phyloP scores from a whole-genome alignment of 768 basidiomycete genomes.

The Amanita pallidorosea region DNA sequence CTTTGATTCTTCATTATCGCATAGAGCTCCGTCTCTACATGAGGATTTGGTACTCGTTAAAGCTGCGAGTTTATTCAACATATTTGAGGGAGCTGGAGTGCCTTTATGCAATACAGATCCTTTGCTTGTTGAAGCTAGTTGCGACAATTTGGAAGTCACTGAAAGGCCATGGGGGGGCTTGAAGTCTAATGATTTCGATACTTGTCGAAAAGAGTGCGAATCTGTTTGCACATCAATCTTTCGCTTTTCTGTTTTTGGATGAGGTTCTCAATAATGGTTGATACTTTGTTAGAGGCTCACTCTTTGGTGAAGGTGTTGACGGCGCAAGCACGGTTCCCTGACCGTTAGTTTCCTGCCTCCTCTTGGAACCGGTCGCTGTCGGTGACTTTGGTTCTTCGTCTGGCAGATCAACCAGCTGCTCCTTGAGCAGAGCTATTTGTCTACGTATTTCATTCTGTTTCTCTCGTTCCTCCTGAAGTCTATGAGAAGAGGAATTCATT shows the following conservation, averaged over 20 bases:
- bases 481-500: conserved; percentile 49
- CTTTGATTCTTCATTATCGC: neutral
- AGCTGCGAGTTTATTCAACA: conserved; percentile 35
- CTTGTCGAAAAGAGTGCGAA: neutral
- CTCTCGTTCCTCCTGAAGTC: conserved; percentile 23
- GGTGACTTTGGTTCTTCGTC: conserved; percentile 13
- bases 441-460: conserved; percentile 38
- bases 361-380: conserved; percentile 39
- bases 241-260: conserved; percentile 25
- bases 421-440: conserved; percentile 47
- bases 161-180: conserved; percentile 3
- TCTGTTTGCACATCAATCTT: conserved; percentile 23
- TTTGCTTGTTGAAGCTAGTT: conserved; percentile 3
- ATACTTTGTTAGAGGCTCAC: neutral
- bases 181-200: neutral
- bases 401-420: conserved; percentile 35
- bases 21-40: neutral
- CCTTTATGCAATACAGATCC: conserved; percentile 6
- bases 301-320: conserved; percentile 52
- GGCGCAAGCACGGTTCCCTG: conserved; percentile 32
- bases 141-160: neutral
- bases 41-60: neutral
- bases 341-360: neutral
- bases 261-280: neutral
- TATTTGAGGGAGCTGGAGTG: conserved; percentile 37